Base-by-base conservation (phyloP, 2,329 filamentous ascomycete species). In the Aspergillus hiratsukae region DNA sequence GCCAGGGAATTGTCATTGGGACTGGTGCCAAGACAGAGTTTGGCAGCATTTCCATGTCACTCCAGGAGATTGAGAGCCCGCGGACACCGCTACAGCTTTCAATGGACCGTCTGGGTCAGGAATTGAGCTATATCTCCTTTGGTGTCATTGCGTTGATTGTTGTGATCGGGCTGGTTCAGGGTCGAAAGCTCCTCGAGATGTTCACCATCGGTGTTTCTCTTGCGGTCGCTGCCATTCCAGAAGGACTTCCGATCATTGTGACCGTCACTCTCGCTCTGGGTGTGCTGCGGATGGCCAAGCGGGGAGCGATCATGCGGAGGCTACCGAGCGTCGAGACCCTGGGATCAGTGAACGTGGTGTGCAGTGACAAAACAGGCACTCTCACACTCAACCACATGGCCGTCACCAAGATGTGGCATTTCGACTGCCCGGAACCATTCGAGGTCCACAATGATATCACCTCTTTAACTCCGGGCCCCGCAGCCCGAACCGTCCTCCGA, bases 321-420 rank as follows among this genome's bases (percentile, higher is more conserved):
- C 88, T 99, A 76, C 95, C 95, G 23, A 97, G 94, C 73, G 95
- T 99, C 8, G 94, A 99, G 73, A 99, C 94, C 0, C 78, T 99
- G 4, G 95, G 95, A 8, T 97, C 92, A n/a, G 94, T 99, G 57
- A 99, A 97, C 67, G 92, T 99, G n/a, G 91, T 99, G 6, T 99
- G 95, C 78, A 97, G 91, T 64, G 94, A 99, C 79, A 99, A 99
- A 78, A 99, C 94, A 46, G 91, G 93, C 31, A 99, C 94, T 1
- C 78, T 99, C 58, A 99, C 94, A 0, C 91, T 92, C 70, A 99
- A 97, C 70, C 94, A 99, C 71, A 97, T 99, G 94, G 96, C 94
- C 0, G 91, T 91, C 0, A 92, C 91, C 17, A 96, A 94, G 69
- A 87, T 99, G 80, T 99, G 94, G 94, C 90, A 93, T 71, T 96